These are phyloP conservation scores for Alternaria tenuissima DNA, from an alignment of 2,329 filamentous ascomycete species.

Conservation along the genomic window DNA sequence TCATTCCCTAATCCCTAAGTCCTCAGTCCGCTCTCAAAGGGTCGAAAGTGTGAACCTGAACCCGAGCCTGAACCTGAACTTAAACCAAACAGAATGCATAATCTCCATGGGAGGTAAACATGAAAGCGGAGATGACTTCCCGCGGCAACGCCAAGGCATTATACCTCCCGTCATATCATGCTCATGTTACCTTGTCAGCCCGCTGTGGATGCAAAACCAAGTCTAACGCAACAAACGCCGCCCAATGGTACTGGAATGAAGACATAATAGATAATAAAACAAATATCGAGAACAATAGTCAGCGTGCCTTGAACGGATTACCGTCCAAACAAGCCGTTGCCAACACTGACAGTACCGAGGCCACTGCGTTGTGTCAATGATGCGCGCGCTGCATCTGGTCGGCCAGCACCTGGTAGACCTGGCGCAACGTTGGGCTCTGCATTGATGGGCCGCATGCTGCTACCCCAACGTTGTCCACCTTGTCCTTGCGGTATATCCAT, in stretches of 20 bases:
- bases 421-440: constrained; percentile 22
- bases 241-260: constrained; percentile 5
- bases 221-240: constrained; percentile 6
- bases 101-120: constrained; percentile 5
- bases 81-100: neutral
- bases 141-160: constrained; percentile 4
- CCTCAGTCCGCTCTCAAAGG: neutral
- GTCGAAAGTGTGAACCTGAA: neutral
- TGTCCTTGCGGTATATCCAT: constrained; percentile 38
- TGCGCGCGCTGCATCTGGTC: constrained; percentile 31
- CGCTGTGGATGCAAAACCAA: constrained; percentile 8
- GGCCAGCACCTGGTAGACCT: constrained; percentile 31
- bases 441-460: constrained; percentile 27
- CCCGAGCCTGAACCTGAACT: neutral
- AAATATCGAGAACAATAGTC: constrained; percentile 10
- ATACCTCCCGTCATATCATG: constrained; percentile 6
- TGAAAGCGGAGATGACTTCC: constrained; percentile 1
- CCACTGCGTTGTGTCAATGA: constrained; percentile 41
- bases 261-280: constrained; percentile 8
- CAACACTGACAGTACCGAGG: constrained; percentile 44
- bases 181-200: neutral
- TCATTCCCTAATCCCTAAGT: neutral
- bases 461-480: constrained; percentile 35
- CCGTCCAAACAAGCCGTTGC: constrained; percentile 44
- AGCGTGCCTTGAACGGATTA: constrained; percentile 19